Evolutionary conservation across 2,329 filamentous ascomycete genomes (phyloP).

Genomic region (Diaporthe vaccinii): DNA sequence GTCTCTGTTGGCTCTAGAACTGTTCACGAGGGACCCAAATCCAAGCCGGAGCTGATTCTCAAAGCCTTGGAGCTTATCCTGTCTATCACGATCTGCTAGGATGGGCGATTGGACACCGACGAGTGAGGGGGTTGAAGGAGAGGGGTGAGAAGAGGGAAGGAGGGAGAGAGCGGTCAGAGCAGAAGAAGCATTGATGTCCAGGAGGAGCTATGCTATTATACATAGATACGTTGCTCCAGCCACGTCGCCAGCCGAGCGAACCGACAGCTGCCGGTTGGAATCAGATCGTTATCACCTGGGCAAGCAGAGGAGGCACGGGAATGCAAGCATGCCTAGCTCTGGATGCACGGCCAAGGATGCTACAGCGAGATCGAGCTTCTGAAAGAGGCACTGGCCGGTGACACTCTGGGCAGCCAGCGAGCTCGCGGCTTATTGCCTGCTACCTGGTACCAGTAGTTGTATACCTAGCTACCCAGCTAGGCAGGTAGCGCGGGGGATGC

Average conservation of each 20-base stretch:
- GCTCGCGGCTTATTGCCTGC: background rate
- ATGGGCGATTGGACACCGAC: background rate
- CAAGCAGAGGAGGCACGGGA: constrained; percentile 28
- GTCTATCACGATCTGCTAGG: constrained; percentile 18
- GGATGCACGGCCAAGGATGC: constrained; percentile 30
- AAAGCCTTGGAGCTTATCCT: constrained; percentile 5
- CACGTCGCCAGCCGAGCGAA: constrained; percentile 37
- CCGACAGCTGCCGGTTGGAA: constrained; percentile 37
- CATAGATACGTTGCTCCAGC: constrained; percentile 7
- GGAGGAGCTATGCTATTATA: constrained; percentile 35
- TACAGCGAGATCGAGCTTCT: constrained; percentile 30
- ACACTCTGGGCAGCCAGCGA: constrained; percentile 8
- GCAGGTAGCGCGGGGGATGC: background rate
- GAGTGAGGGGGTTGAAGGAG: background rate
- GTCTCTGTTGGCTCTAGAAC: constrained; percentile 8
- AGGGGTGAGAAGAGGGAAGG: background rate
- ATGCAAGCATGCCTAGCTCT: constrained; percentile 26
- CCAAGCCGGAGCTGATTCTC: constrained; percentile 7
- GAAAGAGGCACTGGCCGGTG: constrained; percentile 22
- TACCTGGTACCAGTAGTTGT: background rate
- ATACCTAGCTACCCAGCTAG: background rate
- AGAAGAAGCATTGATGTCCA: background rate
- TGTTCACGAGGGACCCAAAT: constrained; percentile 24
- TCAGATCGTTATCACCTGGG: constrained; percentile 37
- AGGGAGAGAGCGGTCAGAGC: background rate